Base-by-base conservation (phyloP, 331 rosid genomes). In the Arachis monticola region DNA sequence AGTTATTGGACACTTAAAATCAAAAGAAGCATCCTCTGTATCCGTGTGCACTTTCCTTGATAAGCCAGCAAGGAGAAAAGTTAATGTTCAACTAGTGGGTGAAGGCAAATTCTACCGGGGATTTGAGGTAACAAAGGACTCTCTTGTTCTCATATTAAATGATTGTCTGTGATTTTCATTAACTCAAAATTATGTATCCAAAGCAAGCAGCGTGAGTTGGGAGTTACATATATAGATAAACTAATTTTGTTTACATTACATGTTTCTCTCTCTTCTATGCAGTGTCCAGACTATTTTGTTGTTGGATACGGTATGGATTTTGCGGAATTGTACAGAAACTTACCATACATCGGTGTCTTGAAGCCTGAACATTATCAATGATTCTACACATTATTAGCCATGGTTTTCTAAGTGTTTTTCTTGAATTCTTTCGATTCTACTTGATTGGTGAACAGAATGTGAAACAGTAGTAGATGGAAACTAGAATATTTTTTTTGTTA, bases 241-340 rank as follows among this genome's bases (percentile, higher is more conserved):
- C 40, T 27, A 60, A 81, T 46, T 74, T 51, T 71, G 14, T 70
- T 42, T 71, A 42, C 68, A 57, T 42, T 71, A 42, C 68, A 57
- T 30, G 10, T 44, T 58, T 77, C 27, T 59, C 53, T 72, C 56
- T 50, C 38, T 48, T 7, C 9, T 70, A 52, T 77, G 86, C 97
- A 93, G 98, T 92, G 97, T 69, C 93, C 96, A 58, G 88, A 94
- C 74, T 71, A 65, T 59, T 92, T 94, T 81, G 96, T 94, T 6
- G 99, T 94, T 73, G 99, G 99, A n/a, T 94, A 92, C 35, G 97
- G 99, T 45, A 73, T 94, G 96, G 98, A 94, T 82, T 90, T 74
- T 61, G 92, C 89, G 0, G 97, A 94, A 77, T 10, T 76, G 1
- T 94, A 94, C 69, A 87, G 98, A 84, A 91, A 91, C 83, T 81